Base-by-base conservation (phyloP, 768 basidiomycete genomes). In the Rhodotorula sphaerocarpa region DNA sequence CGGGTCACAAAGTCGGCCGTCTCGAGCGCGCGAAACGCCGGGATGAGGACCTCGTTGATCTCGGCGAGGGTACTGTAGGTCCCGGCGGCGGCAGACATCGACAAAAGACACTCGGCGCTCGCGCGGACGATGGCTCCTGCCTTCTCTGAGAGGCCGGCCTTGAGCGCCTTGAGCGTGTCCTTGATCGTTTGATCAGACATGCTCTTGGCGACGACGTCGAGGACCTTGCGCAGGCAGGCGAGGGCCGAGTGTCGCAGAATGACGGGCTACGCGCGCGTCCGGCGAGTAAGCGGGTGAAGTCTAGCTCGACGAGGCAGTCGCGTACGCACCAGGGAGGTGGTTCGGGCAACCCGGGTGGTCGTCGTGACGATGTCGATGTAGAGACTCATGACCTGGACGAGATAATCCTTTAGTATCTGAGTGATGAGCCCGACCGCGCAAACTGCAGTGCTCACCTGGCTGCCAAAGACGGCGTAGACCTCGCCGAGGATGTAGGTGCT, bases 351-450 rank as follows among this genome's bases (percentile, higher is more conserved):
- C 73, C 84, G 89, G 46, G 88, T 74, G 0, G 84, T 79, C 0
- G 83, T 78, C 3, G 79, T 77, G 25, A 82, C 77, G 39, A 92
- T 86, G 73, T 97, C 93, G 33, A 85, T 81, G 83, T 92, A 86
- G 70, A 91, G 86, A 0, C 91, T 95, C 91, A 96, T 93, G 73
- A 91, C 84, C 89, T 97, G 66, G n/a, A n/a, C n/a, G n/a, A n/a
- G n/a, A n/a, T n/a, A n/a, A n/a, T n/a, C n/a, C n/a, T n/a, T 27
- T 23, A 30, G 44, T 21, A 33, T 21, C 31, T 12, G 10, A 11
- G 23, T 18, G 30, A 5, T 5, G 30, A n/a, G n/a, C n/a, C n/a
- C n/a, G n/a, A n/a, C n/a, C n/a, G n/a, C n/a, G n/a, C n/a, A n/a
- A n/a, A n/a, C n/a, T n/a, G n/a, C 3, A 10, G 5, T 27, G 33